Evolutionary conservation across 202 grass and related monocot genomes (phyloP), one percentile per base, ranked within the genome.

Genomic region (Hordeum pubiflorum): DNA sequence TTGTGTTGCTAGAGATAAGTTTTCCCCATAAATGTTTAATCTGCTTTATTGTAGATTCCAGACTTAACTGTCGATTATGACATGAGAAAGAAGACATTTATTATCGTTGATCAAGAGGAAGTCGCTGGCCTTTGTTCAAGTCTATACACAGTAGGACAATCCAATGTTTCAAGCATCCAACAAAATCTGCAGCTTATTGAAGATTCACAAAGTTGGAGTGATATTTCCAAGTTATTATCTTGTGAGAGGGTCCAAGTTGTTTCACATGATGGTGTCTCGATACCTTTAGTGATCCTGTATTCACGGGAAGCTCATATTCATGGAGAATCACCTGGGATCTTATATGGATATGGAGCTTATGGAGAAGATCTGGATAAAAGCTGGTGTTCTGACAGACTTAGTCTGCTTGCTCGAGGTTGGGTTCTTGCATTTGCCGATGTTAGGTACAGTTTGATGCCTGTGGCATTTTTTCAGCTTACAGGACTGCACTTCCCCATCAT

Each of bases 351-450:
- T 86, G 96, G 90, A 82, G 82, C 96, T 81, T 98, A 95, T 74
- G 92, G 92, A 67, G 92, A 98, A 75, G 92, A 91, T 82, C 84
- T 95, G 72, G 96, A 98, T 86, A 98, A 93, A 91, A 91, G 90
- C 44, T 98, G 92, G 92, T 95, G 86, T 83, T 87, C 96, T 78
- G 92, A 95, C 77, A 90, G 81, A 44, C 81, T 98, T 79, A 87
- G 88, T 83, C 85, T 98, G 85, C 92, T 98, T 60, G 87, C 81
- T 84, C 92, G 89, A 78, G 92, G 90, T 74, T 98, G 96, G 95
- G 80, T 93, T 86, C 69, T 98, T 83, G 96, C 92, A 84, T 98
- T 88, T 87, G 92, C 92, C 68, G 90, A 98, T 90, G 92, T 98
- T 57, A 95, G 96, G 96, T 98, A 91, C 20, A 76, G 64, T 79